A percentile compares a stretch with the other conserved stretches of the same genome.
Evolutionary conservation across 2,329 filamentous ascomycete genomes (phyloP).

Genomic region (Fusarium coffeatum): DNA sequence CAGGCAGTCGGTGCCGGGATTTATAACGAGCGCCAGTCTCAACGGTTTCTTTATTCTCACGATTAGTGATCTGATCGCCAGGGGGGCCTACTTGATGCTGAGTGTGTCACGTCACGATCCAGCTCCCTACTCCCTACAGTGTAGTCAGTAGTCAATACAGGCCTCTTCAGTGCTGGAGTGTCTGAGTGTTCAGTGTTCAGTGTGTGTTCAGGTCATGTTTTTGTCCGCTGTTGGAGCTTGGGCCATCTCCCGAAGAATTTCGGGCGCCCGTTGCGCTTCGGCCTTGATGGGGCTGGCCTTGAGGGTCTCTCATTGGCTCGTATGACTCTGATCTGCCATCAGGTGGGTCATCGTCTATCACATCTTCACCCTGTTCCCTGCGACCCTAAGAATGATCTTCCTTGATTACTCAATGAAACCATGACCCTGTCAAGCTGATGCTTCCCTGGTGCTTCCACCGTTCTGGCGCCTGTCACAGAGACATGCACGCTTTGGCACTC

Average conservation of each 20-base stretch:
- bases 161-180: not conserved
- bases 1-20: not conserved
- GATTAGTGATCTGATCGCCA: constrained; percentile 48
- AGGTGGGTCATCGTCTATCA: not conserved
- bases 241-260: constrained; percentile 42
- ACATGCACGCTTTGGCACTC: constrained; percentile 10
- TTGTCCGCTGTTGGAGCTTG: constrained; percentile 16
- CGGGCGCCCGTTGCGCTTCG: constrained; percentile 43
- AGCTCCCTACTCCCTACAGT: not conserved
- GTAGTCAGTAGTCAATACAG: not conserved
- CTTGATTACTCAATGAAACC: constrained; percentile 22
- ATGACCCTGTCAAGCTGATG: constrained; percentile 34
- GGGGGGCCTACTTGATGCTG: constrained; percentile 13
- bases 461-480: constrained; percentile 36
- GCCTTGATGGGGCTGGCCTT: constrained; percentile 17
- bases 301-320: constrained; percentile 6
- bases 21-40: constrained; percentile 20
- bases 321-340: constrained; percentile 20
- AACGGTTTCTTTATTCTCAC: constrained; percentile 33
- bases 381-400: constrained; percentile 17
- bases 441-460: constrained; percentile 39
- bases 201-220: not conserved
- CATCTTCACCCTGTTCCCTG: constrained; percentile 23
- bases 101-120: constrained; percentile 33
- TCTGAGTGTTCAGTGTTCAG: constrained; percentile 9